Percentiles rank a stretch among this genome's conserved stretches.
Conservation (phyloP, 176 grass and related monocot genomes). For the Microstegium vimineum region DNA sequence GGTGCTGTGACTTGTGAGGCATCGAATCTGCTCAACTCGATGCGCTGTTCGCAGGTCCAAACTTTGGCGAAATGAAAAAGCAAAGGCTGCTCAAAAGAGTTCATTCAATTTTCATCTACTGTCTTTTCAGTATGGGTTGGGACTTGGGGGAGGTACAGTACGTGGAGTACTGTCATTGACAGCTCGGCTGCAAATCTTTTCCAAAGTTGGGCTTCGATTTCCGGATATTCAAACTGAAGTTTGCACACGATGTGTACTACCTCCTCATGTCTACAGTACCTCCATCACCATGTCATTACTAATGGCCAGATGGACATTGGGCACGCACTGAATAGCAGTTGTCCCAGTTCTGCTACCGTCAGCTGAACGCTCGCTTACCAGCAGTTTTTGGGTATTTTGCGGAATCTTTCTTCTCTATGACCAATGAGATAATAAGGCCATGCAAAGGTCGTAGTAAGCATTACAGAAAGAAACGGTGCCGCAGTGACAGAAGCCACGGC, state of each 20-base stretch:
- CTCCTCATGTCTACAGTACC: no score
- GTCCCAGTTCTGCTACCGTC: neutral
- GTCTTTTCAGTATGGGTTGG: constrained; percentile 12
- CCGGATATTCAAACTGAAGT: neutral
- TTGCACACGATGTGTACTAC: neutral
- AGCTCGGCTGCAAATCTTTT: neutral
- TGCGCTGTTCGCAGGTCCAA: neutral
- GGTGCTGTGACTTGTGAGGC: neutral
- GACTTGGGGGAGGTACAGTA: neutral
- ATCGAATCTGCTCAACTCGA: constrained; percentile 6
- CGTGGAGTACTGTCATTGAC: constrained; percentile 2
- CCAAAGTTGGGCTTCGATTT: neutral
- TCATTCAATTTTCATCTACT: neutral
- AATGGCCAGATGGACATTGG: neutral
- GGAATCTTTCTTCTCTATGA: neutral
- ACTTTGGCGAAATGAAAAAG: constrained; percentile 18
- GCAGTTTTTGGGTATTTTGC: neutral
- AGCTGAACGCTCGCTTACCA: neutral
- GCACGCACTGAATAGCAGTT: neutral
- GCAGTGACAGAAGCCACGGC: neutral
- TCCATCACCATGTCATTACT: neutral
- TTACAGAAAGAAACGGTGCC: neutral
- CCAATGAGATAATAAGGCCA: neutral
- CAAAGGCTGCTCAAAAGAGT: constrained; percentile 4
- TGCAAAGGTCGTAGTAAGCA: neutral